These are phyloP conservation scores for Cicer yamashitae DNA, from an alignment of 306 rosid genomes.

Conservation along the genomic window DNA sequence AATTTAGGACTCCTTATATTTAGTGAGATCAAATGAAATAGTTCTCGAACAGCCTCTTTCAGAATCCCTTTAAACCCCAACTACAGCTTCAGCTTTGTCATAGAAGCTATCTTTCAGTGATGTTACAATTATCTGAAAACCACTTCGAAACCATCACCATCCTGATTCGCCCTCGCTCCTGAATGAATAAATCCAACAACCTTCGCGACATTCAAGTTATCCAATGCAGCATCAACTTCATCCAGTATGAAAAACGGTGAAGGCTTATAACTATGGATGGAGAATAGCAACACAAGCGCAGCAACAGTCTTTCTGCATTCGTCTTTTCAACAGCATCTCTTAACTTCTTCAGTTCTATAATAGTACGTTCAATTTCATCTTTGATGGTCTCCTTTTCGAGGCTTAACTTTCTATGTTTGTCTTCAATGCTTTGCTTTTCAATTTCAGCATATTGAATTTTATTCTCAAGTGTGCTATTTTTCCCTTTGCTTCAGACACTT, in stretches of 20 bases:
- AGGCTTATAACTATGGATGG: conserved; percentile 92
- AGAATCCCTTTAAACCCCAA: conserved; percentile 83
- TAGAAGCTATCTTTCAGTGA: conserved; percentile 85
- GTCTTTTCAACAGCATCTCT: conserved; percentile 66
- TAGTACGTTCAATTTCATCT: conserved; percentile 74
- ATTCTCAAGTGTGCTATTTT: conserved; percentile 86
- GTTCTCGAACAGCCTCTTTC: conserved; percentile 46
- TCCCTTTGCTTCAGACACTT: conserved; percentile 90
- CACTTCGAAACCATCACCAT: conserved; percentile 67
- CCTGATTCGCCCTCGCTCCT: conserved; percentile 73
- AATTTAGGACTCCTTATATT: too few relatives aligned
- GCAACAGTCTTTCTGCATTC: conserved; percentile 87
- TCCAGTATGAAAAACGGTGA: conserved; percentile 97
- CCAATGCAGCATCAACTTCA: conserved; percentile 97
- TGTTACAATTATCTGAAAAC: conserved; percentile 89
- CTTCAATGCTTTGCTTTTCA: conserved; percentile 83
- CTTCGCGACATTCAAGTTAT: conserved; percentile 92
- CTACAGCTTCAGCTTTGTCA: conserved; percentile 87
- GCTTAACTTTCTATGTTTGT: conserved; percentile 71
- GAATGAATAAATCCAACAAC: conserved; percentile 95
- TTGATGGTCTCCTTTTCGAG: conserved; percentile 69
- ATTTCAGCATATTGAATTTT: conserved; percentile 91
- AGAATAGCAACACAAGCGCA: conserved; percentile 88
- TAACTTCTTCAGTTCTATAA: conserved; percentile 77
- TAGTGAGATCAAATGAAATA: too few relatives aligned